Evolutionary conservation across 1,284 basidiomycete species (phyloP).

Genomic region (Irpex rosettiformis): DNA sequence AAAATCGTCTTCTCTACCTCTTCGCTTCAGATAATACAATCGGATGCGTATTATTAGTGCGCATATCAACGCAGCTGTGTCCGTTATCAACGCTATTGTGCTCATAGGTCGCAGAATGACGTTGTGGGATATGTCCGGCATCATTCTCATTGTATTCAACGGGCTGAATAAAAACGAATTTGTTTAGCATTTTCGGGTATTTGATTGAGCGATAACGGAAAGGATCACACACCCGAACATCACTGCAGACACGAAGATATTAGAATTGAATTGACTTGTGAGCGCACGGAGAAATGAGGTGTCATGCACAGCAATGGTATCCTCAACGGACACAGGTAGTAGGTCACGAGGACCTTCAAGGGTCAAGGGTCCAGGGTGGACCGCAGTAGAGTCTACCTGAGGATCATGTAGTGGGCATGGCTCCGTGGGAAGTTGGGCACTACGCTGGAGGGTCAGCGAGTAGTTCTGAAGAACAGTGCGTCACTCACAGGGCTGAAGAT

Average conservation of each 20-base stretch:
- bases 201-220: not conserved
- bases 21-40: not conserved
- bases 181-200: not conserved
- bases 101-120: not conserved
- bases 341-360: not conserved
- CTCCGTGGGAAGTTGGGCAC: too few relatives aligned
- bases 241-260: not conserved
- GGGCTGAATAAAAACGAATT: not conserved
- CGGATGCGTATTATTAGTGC: not conserved
- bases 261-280: not conserved
- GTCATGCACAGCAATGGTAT: not conserved
- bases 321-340: not conserved
- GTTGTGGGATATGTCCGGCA: not conserved
- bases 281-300: not conserved
- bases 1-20: not conserved
- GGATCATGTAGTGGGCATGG: too few relatives aligned
- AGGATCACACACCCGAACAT: not conserved
- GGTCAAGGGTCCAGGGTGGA: not conserved
- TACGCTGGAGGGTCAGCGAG: too few relatives aligned
- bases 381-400: not conserved
- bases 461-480: too few relatives aligned
- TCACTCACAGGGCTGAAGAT: too few relatives aligned
- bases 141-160: not conserved
- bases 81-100: not conserved
- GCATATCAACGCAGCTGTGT: not conserved